phyloP scores from a whole-genome alignment of 2,329 filamentous ascomycete genomes.

The Grosmannia huntii region DNA sequence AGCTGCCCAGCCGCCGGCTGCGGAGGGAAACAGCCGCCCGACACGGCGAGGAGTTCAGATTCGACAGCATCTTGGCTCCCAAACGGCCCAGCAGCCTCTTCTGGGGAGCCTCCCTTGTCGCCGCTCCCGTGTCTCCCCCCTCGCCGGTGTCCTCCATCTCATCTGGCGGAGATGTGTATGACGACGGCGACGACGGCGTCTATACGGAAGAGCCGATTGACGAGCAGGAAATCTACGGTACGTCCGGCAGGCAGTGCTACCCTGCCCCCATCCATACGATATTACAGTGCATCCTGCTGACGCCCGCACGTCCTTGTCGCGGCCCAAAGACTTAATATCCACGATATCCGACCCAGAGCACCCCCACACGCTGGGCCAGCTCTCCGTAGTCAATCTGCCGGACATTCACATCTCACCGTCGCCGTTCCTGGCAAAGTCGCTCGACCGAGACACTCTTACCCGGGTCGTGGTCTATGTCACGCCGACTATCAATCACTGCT shows the following conservation, averaged over 20 bases:
- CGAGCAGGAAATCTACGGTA: constrained; percentile 93
- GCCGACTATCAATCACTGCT: constrained; percentile 94
- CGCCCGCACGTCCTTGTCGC: background rate
- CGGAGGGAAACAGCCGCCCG: constrained; percentile 33
- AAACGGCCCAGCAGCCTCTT: constrained; percentile 23
- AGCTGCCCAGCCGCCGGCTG: constrained; percentile 69
- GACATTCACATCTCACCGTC: constrained; percentile 73
- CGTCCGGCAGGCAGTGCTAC: constrained; percentile 10
- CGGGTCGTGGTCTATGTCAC: constrained; percentile 81
- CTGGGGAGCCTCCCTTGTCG: background rate
- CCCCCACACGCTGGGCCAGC: constrained; percentile 79
- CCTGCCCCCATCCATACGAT: too few species aligned
- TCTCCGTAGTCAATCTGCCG: constrained; percentile 90
- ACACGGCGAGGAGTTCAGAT: constrained; percentile 34
- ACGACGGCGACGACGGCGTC: constrained; percentile 36
- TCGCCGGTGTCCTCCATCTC: background rate
- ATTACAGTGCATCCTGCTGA: too few species aligned
- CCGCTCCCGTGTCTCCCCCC: background rate
- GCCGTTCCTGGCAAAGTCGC: constrained; percentile 25
- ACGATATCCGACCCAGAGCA: constrained; percentile 95
- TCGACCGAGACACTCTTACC: constrained; percentile 43
- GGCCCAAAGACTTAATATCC: constrained; percentile 66
- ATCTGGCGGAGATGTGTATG: constrained; percentile 13
- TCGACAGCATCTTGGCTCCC: constrained; percentile 32
- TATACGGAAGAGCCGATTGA: constrained; percentile 72